phyloP scores from a whole-genome alignment of 2,329 filamentous ascomycete genomes.

The Magnaporthiopsis incrustans region DNA sequence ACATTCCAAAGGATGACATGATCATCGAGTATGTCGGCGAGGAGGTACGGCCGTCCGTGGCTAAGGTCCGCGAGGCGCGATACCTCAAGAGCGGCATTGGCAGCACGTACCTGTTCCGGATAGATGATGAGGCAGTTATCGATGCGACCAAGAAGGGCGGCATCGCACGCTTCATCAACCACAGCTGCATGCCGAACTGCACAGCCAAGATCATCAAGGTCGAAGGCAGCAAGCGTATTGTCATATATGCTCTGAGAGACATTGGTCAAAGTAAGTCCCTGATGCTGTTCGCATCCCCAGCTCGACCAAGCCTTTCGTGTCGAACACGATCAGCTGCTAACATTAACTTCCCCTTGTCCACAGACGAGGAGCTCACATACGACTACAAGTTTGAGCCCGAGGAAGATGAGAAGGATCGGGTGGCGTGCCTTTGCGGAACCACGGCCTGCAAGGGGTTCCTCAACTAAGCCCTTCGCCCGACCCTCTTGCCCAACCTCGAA shows the following conservation, averaged over 20 bases:
- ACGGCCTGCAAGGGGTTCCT: constrained; percentile 97
- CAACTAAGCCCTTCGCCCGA: constrained; percentile 53
- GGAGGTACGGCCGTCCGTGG: constrained; percentile 92
- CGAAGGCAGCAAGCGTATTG: constrained; percentile 94
- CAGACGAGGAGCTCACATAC: constrained; percentile 98
- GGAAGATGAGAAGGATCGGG: constrained; percentile 87
- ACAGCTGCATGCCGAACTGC: constrained; percentile 96
- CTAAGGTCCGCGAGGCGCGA: constrained; percentile 85
- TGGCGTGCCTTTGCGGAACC: constrained; percentile 94
- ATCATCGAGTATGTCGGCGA: constrained; percentile 99
- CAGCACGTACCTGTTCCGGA: constrained; percentile 94
- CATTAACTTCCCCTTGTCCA: neutral
- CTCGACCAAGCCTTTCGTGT: neutral
- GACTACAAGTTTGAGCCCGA: constrained; percentile 99
- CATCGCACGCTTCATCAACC: constrained; percentile 97
- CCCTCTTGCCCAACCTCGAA: neutral
- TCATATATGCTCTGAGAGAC: constrained; percentile 95
- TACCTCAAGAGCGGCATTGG: constrained; percentile 97
- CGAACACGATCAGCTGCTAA: constrained; percentile 9
- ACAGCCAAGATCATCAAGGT: constrained; percentile 99
- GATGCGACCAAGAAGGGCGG: constrained; percentile 98
- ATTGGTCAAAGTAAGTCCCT: constrained; percentile 80
- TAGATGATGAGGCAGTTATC: constrained; percentile 94
- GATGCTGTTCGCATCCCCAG: neutral
- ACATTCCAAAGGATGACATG: constrained; percentile 96